These are phyloP conservation scores for Saccharomycopsis oosterbeekiorum DNA, from an alignment of 805 yeast genomes.

Conservation along the genomic window DNA sequence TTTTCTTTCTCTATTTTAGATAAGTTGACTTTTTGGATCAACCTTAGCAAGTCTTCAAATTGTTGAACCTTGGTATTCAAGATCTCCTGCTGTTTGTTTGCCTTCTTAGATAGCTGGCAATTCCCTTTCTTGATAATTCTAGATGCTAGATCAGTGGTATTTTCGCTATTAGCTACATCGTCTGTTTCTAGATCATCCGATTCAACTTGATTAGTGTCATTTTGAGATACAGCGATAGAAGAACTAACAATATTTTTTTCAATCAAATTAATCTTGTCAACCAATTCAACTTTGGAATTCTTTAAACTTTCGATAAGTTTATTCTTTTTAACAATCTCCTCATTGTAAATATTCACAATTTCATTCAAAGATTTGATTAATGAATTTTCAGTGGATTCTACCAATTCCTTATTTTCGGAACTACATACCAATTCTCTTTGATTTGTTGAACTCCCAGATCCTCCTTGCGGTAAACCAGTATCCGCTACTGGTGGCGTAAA, in stretches of 20 bases:
- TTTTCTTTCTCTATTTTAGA: background rate
- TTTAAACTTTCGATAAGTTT: slow-evolving; percentile 22
- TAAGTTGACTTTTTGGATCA: slow-evolving; percentile 4
- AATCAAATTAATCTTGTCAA: slow-evolving; percentile 5
- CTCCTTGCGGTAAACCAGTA: background rate
- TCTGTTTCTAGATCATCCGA: background rate
- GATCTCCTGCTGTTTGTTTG: slow-evolving; percentile 21
- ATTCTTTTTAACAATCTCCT: slow-evolving; percentile 44
- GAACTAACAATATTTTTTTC: slow-evolving; percentile 15
- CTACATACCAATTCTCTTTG: background rate
- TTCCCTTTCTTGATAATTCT: slow-evolving; percentile 5
- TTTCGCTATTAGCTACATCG: background rate
- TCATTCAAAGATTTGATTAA: slow-evolving; percentile 39
- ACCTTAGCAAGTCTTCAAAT: slow-evolving; percentile 8
- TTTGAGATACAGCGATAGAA: slow-evolving; percentile 5
- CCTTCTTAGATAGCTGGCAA: slow-evolving; percentile 19
- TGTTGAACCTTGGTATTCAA: slow-evolving; percentile 24
- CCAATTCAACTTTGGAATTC: slow-evolving; percentile 14
- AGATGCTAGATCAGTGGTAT: slow-evolving; percentile 1
- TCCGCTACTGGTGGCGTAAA: background rate
- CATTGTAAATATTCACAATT: slow-evolving; percentile 43
- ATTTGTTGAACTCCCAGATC: background rate
- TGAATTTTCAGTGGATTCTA: slow-evolving; percentile 42
- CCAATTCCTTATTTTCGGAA: slow-evolving; percentile 10
- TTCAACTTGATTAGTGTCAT: background rate